phyloP scores from a whole-genome alignment of 768 basidiomycete species.

The Hygrophoropsis aurantiaca region DNA sequence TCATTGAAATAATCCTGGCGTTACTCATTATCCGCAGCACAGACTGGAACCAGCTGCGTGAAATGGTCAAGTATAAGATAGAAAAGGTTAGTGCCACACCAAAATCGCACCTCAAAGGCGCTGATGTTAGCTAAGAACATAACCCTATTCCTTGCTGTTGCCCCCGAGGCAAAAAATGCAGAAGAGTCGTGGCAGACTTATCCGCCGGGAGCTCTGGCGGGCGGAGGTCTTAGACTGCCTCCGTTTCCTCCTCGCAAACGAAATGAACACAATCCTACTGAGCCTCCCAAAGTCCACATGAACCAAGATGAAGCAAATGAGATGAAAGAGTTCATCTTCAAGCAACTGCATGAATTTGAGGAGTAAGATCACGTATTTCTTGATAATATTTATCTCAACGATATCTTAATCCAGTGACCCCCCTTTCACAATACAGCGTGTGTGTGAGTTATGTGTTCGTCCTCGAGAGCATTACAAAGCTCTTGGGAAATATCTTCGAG shows the following conservation, averaged over 20 bases:
- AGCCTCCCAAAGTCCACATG: slow-evolving; percentile 59
- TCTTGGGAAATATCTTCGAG: slow-evolving; percentile 85
- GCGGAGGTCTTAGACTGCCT: slow-evolving; percentile 66
- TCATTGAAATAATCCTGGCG: slow-evolving; percentile 9
- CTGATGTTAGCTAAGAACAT: slow-evolving; percentile 55
- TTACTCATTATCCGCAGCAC: slow-evolving; percentile 37
- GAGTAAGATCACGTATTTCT: slow-evolving; percentile 45
- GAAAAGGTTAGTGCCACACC: no score
- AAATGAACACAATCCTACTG: slow-evolving; percentile 48
- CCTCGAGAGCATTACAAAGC: slow-evolving; percentile 73
- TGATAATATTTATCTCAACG: slow-evolving; percentile 6
- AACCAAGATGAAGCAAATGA: slow-evolving; percentile 58
- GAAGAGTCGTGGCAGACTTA: slow-evolving; percentile 22
- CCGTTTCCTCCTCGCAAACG: slow-evolving; percentile 68
- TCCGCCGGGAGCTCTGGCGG: slow-evolving; percentile 43
- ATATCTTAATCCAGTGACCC: slow-evolving; percentile 40
- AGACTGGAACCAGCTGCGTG: slow-evolving; percentile 70
- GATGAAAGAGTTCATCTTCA: slow-evolving; percentile 55
- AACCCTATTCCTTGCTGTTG: slow-evolving; percentile 43
- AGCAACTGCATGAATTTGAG: slow-evolving; percentile 73
- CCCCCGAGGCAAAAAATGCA: slow-evolving; percentile 27
- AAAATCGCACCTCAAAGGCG: no score
- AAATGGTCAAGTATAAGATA: slow-evolving; percentile 72
- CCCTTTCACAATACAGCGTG: slow-evolving; percentile 88
- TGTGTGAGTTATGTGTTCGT: slow-evolving; percentile 76